Evolutionary conservation across 164 flowering plant genomes (phyloP), one percentile per base, ranked within the genome.

Genomic region (Taxillus chinensis): DNA sequence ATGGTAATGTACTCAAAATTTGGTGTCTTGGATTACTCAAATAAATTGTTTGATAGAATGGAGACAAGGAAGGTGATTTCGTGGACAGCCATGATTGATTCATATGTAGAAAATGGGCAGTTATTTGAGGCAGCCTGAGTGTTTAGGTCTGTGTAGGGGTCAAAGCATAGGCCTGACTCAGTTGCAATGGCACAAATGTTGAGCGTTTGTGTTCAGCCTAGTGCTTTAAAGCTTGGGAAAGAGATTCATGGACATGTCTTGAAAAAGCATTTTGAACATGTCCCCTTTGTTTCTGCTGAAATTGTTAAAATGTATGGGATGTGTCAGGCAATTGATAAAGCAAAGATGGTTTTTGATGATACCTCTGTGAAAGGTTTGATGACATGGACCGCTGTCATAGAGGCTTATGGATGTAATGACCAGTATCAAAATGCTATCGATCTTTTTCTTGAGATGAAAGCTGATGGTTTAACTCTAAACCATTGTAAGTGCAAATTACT

Each of bases 81-180:
- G 2, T 89, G 96, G 96, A 92, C 96, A 2, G 93, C 91, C 5
- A 90, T 89, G 90, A 82, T 89, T 45, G 96, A 86, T 59, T 80
- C 93, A 0, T 81, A 62, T 38, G 60, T 77, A 57, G 83, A 78
- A 55, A 75, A 75, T 61, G 78, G 72, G n/a, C 50, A 63, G 53
- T 62, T 70, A 8, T 4, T 70, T 68, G 85, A 82, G 62, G 93
- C 91, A 38, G 57, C 85, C 48, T 66, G 57, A 37, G 74, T 85
- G 59, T 82, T 89, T 68, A 78, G 98, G 60, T 71, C 77, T 5
- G 83, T 92, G 96, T 85, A 75, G 70, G 70, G 76, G 57, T 86
- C 93, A 0, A 83, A 80, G 68, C 86, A 86, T 55, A 66, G 95
- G 66, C 89, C 93, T 5, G 98, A 92, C 65, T 77, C 93, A 3